Evolutionary conservation across 2,329 filamentous ascomycete species (phyloP).

Genomic region (Penicillium sp.): DNA sequence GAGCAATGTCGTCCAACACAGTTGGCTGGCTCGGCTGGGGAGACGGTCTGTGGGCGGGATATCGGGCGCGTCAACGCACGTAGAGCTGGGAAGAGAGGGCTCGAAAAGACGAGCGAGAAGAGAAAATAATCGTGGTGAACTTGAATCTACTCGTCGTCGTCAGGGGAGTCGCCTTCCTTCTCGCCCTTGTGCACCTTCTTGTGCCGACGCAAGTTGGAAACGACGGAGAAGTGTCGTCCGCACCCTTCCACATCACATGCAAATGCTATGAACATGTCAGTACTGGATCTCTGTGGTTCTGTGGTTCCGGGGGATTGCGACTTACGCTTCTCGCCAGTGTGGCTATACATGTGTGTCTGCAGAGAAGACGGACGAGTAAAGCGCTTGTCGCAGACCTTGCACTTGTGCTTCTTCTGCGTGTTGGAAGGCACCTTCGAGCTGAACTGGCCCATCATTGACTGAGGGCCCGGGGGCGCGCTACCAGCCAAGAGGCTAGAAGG

Average conservation of each 20-base stretch:
- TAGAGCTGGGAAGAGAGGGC: conserved; percentile 6
- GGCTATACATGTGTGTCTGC: conserved; percentile 97
- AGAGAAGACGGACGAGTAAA: conserved; percentile 92
- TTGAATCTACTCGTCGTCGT: conserved; percentile 38
- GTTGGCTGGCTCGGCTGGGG: conserved; percentile 12
- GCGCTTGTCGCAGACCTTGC: conserved; percentile 96
- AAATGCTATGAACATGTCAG: conserved; percentile 61
- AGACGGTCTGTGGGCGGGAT: background rate
- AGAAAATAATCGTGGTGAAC: conserved; percentile 2
- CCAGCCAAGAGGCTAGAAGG: conserved; percentile 62
- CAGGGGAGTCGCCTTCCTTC: conserved; percentile 38
- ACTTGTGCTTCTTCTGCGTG: conserved; percentile 99
- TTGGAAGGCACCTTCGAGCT: conserved; percentile 94
- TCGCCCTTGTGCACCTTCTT: conserved; percentile 87
- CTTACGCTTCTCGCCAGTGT: conserved; percentile 97
- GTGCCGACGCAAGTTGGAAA: conserved; percentile 90
- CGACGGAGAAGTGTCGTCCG: conserved; percentile 92
- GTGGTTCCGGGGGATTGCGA: conserved; percentile 24
- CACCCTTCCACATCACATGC: conserved; percentile 92
- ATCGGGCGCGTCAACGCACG: conserved; percentile 1
- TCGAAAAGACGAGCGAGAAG: conserved; percentile 14
- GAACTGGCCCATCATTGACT: conserved; percentile 98
- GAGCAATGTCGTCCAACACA: conserved; percentile 8
- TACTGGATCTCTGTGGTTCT: conserved; percentile 1
- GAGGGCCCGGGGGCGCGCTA: conserved; percentile 72